Evolutionary conservation across 345 rosid species (phyloP), one percentile per base, ranked within the genome.

Genomic region (Hibiscus syriacus): DNA sequence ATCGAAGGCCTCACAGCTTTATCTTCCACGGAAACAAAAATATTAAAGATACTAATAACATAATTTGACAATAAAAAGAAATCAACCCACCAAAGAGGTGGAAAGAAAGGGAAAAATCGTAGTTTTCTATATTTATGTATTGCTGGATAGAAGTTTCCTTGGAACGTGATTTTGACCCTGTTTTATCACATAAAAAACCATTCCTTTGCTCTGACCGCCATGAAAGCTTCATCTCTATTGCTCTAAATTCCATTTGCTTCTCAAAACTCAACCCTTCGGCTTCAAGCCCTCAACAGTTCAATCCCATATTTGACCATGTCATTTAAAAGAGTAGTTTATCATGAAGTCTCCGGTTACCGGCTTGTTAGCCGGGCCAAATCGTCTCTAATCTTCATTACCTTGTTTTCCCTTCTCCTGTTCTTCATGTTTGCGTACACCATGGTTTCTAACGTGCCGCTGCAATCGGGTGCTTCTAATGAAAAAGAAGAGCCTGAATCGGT

Each of bases 341-440:
- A 61, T 48, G 67, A 52, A 53, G 16, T 64, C 73, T 46, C 69
- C 3, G 68, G 69, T 60, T 17, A n/a, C 55, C 76, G 73, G 56
- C 50, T 55, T 16, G 49, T 52, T 43, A 36, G 73, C 43, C 67
- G 67, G 52, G 73, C 69, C 13, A 83, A 76, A 53, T 72, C 78
- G 0, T 43, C 73, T 3, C 5, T 77, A 6, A 36, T 75, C 14
- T 36, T n/a, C 43, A 19, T 70, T 1, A 66, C 78, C 66, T 17
- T 76, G 12, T 30, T 84, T 23, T 70, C 69, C 12, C 82, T 74
- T 66, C 4, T 83, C 1, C 48, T 84, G 67, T 57, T 83, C 61
- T 64, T 91, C 53, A 16, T 84, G 74, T 86, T 45, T 49, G 73
- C 72, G 4, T 79, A 84, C 55, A 65, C 69, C 55, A 2, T 56